Evolutionary conservation across 2,329 filamentous ascomycete species (phyloP).

Genomic region (Clonostachys sp.): DNA sequence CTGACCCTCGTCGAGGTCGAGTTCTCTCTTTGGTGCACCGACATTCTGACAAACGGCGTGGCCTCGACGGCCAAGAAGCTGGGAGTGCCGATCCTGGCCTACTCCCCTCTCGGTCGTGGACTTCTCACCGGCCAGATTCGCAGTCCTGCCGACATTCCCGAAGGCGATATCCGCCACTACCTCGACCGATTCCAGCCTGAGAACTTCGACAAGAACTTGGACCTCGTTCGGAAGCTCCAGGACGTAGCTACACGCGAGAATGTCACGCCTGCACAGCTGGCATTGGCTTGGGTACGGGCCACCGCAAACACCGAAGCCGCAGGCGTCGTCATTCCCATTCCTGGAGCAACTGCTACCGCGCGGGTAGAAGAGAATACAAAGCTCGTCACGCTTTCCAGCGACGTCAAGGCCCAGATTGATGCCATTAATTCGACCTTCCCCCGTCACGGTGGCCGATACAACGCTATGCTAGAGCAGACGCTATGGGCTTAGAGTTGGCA

Average conservation of each 20-base stretch:
- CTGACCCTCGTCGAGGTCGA: slow-evolving; percentile 44
- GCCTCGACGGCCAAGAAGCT: slow-evolving; percentile 52
- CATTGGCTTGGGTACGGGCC: slow-evolving; percentile 57
- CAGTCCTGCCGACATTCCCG: neutral
- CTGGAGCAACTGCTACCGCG: slow-evolving; percentile 53
- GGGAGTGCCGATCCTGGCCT: slow-evolving; percentile 62
- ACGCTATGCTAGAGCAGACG: too few species aligned
- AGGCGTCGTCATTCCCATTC: slow-evolving; percentile 60
- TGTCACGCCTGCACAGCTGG: slow-evolving; percentile 59
- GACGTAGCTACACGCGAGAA: slow-evolving; percentile 55
- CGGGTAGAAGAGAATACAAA: slow-evolving; percentile 58
- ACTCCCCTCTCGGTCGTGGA: slow-evolving; percentile 29
- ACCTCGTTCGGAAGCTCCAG: slow-evolving; percentile 54
- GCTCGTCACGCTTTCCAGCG: slow-evolving; percentile 39
- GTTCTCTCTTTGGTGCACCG: slow-evolving; percentile 37
- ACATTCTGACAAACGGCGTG: slow-evolving; percentile 39
- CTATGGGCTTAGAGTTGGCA: too few species aligned
- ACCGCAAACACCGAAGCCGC: slow-evolving; percentile 45
- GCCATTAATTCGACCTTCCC: slow-evolving; percentile 15
- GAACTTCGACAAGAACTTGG: slow-evolving; percentile 59
- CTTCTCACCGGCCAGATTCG: neutral
- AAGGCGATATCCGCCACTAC: slow-evolving; percentile 4
- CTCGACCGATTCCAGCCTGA: slow-evolving; percentile 58
- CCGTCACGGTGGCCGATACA: too few species aligned
- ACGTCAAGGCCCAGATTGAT: slow-evolving; percentile 46